These are phyloP conservation scores for Artemisia annua DNA, from an alignment of 129 eudicot genomes.

Conservation along the genomic window DNA sequence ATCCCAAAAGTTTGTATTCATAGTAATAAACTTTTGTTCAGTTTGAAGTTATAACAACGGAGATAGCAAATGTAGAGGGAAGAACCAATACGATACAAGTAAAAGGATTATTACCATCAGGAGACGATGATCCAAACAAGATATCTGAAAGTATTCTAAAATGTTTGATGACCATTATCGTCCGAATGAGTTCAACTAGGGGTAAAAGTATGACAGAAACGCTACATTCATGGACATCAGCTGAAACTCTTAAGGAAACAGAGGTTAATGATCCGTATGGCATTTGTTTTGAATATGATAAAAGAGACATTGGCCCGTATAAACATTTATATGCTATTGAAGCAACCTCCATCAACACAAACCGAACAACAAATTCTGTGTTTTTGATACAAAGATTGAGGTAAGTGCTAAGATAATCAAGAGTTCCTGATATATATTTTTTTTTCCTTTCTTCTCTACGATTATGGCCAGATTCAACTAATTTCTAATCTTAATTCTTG, in stretches of 20 bases:
- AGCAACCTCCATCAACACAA: conserved; percentile 59
- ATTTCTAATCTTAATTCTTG: conserved; percentile 1
- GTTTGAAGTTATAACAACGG: conserved; percentile 47
- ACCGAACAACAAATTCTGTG: conserved; percentile 56
- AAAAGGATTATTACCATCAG: conserved; percentile 33
- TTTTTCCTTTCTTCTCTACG: background rate
- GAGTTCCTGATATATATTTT: background rate
- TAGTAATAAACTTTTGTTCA: conserved; percentile 35
- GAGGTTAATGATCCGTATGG: conserved; percentile 73
- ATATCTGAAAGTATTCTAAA: conserved; percentile 69
- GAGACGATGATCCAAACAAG: conserved; percentile 60
- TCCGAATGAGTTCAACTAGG: conserved; percentile 65
- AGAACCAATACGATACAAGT: conserved; percentile 34
- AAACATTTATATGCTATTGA: conserved; percentile 55
- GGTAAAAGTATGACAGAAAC: conserved; percentile 45
- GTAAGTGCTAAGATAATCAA: conserved; percentile 36
- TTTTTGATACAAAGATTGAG: conserved; percentile 71
- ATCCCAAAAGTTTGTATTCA: background rate
- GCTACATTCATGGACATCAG: conserved; percentile 41
- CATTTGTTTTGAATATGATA: conserved; percentile 47
- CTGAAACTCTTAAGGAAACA: conserved; percentile 25
- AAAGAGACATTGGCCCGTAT: conserved; percentile 73
- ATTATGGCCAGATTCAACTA: background rate
- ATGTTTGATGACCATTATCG: conserved; percentile 68
- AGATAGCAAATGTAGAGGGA: conserved; percentile 42